Evolutionary conservation across 257 asterid genomes (phyloP), one percentile per base, ranked within the genome.

Genomic region (Nicotiana tomentosiformis): DNA sequence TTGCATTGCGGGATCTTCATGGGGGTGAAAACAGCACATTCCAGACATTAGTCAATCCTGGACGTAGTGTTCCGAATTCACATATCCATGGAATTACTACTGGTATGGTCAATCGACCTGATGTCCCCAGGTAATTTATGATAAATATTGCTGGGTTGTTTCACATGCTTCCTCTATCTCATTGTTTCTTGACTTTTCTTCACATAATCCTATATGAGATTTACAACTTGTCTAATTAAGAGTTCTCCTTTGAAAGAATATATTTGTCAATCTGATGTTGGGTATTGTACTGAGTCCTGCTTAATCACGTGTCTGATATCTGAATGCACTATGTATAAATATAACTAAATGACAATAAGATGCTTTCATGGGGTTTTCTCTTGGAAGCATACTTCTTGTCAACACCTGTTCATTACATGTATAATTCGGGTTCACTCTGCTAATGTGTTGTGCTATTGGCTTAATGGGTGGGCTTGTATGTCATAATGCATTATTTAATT

Each of bases 21-120:
- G 98, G 99, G 60, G 99, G 98, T 81, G 91, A 86, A 67, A 89
- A 93, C 86, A 89, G 98, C 93, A 92, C 94, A 81, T 94, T 96
- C 23, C 93, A 96, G 94, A 88, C 96, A 57, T 91, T 96, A 55
- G 90, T 96, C 82, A 96, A 96, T 87, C 99, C 99, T 6, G 92
- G 85, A 33, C 83, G 96, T 60, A 80, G 30, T 62, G 95, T 94
- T 81, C 86, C 87, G 29, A 96, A 96, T 74, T 67, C 91, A 55
- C 55, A 81, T 55, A 20, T 94, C 83, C 99, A 96, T 58, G 90
- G 91, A 51, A 94, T 96, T 84, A 89, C 97, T 46, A 86, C 89
- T 67, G 84, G 46, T 23, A 94, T 92, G 99, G 99, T 96, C 66
- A 91, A 85, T 60, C 86, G 88, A 87, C 37, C 82, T 14, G 93